These are phyloP conservation scores for Rubroboletus pulcherrimus DNA, from an alignment of 768 basidiomycete species.

Conservation along the genomic window DNA sequence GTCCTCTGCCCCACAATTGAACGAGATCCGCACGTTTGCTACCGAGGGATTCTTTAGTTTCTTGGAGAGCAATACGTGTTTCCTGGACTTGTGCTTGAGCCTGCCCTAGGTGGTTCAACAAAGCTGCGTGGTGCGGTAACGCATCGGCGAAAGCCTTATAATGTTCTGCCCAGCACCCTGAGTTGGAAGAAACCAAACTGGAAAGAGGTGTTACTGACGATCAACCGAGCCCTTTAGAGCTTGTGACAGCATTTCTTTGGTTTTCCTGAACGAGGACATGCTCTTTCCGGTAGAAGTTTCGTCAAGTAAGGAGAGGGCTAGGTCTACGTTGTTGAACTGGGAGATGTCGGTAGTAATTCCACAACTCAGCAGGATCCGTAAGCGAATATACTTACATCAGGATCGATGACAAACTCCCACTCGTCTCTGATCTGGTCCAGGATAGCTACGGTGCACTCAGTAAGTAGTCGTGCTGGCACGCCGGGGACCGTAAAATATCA, in stretches of 20 bases:
- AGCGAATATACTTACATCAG: conserved; percentile 53
- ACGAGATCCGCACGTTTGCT: conserved; percentile 85
- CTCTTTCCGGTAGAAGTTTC: conserved; percentile 68
- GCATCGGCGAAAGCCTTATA: conserved; percentile 96
- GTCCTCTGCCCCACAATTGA: conserved; percentile 84
- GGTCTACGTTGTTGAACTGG: conserved; percentile 91
- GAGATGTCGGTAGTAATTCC: conserved; percentile 6
- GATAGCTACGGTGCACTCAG: conserved; percentile 49
- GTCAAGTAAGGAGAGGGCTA: conserved; percentile 87
- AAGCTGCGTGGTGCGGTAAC: conserved; percentile 81
- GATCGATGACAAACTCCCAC: conserved; percentile 84
- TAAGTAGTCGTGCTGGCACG: background rate
- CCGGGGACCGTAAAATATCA: background rate
- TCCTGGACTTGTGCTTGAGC: conserved; percentile 73
- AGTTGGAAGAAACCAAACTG: background rate
- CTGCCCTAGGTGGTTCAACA: conserved; percentile 65
- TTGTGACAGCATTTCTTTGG: conserved; percentile 72
- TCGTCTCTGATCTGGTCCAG: conserved; percentile 83
- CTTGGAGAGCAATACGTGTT: conserved; percentile 66
- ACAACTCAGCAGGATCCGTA: background rate
- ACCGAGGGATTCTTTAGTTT: conserved; percentile 75
- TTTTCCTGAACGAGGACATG: conserved; percentile 70
- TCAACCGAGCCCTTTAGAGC: conserved; percentile 88
- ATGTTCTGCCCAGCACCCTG: conserved; percentile 52
- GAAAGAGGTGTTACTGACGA: conserved; percentile 46